Conservation (phyloP, 208 protist genomes). For the Leishmania guyanensis region DNA sequence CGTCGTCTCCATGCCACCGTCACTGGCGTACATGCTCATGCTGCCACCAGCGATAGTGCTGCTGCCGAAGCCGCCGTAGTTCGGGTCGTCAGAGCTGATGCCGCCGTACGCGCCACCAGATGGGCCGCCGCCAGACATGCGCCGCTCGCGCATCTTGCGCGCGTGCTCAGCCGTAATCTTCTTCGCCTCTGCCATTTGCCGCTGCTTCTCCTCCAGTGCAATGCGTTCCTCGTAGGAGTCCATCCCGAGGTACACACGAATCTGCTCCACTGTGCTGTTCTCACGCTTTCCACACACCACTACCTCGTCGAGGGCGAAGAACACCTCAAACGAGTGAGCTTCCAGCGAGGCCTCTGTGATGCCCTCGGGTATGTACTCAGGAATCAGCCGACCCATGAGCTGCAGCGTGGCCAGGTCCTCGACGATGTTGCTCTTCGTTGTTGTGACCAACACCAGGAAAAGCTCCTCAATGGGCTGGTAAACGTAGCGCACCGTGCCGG, state of each 20-base stretch:
- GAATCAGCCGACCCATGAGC: constrained; percentile 90
- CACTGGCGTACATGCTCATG: constrained; percentile 20
- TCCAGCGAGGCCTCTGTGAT: constrained; percentile 82
- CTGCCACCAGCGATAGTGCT: constrained; percentile 20
- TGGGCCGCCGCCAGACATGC: constrained; percentile 32
- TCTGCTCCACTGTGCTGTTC: constrained; percentile 92
- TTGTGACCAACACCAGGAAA: constrained; percentile 95
- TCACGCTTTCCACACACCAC: constrained; percentile 95
- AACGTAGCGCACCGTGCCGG: constrained; percentile 96
- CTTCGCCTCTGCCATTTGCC: constrained; percentile 92
- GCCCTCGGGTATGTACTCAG: constrained; percentile 83
- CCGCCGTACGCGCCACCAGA: constrained; percentile 70
- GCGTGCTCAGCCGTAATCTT: constrained; percentile 86
- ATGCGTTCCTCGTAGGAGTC: constrained; percentile 96
- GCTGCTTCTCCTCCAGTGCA: constrained; percentile 74
- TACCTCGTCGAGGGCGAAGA: constrained; percentile 98
- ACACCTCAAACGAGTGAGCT: constrained; percentile 91
- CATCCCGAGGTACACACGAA: constrained; percentile 97
- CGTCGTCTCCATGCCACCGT: constrained; percentile 11
- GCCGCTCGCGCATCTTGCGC: constrained; percentile 78
- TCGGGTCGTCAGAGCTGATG: constrained; percentile 65
- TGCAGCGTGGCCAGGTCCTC: constrained; percentile 98
- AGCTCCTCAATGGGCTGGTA: constrained; percentile 98
- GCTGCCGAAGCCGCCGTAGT: constrained; percentile 42
- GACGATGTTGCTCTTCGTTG: constrained; percentile 97